Base-by-base conservation (phyloP, 345 rosid genomes). In the Bruguiera sexangula region DNA sequence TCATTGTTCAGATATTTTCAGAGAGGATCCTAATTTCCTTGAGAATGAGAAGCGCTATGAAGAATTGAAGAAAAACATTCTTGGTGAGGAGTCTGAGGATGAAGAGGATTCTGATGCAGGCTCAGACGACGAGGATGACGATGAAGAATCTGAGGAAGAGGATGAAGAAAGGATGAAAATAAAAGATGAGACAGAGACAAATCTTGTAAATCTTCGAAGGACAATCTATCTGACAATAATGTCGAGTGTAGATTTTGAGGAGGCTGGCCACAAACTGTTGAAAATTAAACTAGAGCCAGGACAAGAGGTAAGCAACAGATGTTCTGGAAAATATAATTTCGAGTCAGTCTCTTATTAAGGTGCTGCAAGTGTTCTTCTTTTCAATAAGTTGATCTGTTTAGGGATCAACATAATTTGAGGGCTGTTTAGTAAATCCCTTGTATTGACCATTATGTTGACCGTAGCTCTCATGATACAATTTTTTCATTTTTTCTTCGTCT, bases 221-320 rank as follows among this genome's bases (percentile, higher is more conserved):
- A 95, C 99, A 75, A 95, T 95, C 66, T 95, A 95, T 74, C 79
- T 92, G 34, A 92, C 98, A 30, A 95, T 95, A 30, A 95, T 95
- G 99, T 95, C 99, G 54, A 95, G 99, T 72, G 99, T 90, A 60
- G 98, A 92, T 75, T 95, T 92, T 74, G 98, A 95, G 85, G 98
- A 92, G 82, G 99, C 97, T 58, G 98, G 98, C 69, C 99, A 95
- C 83, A 95, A 95, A 74, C 76, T 95, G 27, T 75, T 95, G 76
- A 95, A 95, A 76, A 90, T 95, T 67, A 95, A 92, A 81, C 89
- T 95, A 50, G 98, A 95, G 82, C 90, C 97, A 13, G 99, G 99
- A 65, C 99, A 95, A 86, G 98, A 92, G 97, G 99, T 91, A 69
- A 73, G 78, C 52, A 53, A 15, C 37, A 37, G 36, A 73, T 60